Evolutionary conservation across 768 basidiomycete genomes (phyloP), one percentile per base, ranked within the genome.

Genomic region (Termitomyces sp.): DNA sequence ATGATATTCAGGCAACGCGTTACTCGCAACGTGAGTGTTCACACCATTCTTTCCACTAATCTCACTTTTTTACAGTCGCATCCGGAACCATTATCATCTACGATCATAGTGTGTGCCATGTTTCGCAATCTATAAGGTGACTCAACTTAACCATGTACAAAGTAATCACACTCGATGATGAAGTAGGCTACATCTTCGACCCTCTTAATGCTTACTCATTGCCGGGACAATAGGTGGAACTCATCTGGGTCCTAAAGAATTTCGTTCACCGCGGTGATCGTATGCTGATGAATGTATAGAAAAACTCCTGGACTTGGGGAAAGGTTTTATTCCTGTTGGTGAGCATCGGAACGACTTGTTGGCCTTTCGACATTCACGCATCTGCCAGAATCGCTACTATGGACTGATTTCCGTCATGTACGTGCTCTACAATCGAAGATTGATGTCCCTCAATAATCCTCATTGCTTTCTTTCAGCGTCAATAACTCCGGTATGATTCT

Each of bases 371-470:
- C 24, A 35, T 53, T 56, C n/a, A 50, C 21, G 2, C 35, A 52
- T 6, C 21, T 15, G 34, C 6, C 58, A 83, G 83, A 83, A 83
- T 66, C 80, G 83, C 17, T 85, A 84, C 63, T 83, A 81, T 65
- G 70, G 75, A 12, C 62, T 83, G 56, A 62, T 70, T 62, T 76
- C 74, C 30, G 78, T 78, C 38, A 57, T 80, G 83, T 85, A 63
- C 62, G 81, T 70, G 37, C 41, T 17, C 7, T 38, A 12, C 8
- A 40, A 7, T 54, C 28, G 48, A n/a, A n/a, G n/a, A 14, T 30
- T 51, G 40, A 49, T 7, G 32, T 53, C n/a, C 9, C 41, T 53
- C 32, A 58, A 12, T 45, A n/a, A 45, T 15, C 3, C 34, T 34
- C 12, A 34, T 6, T 34, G 34, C 3, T 40, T 19, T n/a, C 37